A percentile compares a stretch with the other conserved stretches of the same genome.
phyloP scores from a whole-genome alignment of 306 rosid species.

The Spatholobus suberectus region DNA sequence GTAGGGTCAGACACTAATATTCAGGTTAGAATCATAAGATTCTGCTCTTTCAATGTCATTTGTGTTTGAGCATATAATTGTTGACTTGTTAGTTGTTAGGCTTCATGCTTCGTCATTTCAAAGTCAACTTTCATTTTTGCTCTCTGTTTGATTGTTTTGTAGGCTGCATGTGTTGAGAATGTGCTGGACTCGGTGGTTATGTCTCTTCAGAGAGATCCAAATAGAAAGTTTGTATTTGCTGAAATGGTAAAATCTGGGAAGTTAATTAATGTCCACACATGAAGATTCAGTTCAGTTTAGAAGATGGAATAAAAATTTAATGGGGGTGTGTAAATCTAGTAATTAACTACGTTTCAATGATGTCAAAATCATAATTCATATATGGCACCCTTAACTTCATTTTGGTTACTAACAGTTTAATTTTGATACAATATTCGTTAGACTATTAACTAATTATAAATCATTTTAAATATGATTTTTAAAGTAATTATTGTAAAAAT shows the following conservation, averaged over 20 bases:
- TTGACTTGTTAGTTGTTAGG: neutral
- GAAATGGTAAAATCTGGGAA: constrained; percentile 85
- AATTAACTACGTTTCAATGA: neutral
- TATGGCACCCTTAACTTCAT: neutral
- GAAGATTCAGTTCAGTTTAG: too few relatives aligned
- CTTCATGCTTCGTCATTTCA: neutral
- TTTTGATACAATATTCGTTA: neutral
- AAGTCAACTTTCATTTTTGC: neutral
- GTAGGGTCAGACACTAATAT: constrained; percentile 81
- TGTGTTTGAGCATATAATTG: neutral
- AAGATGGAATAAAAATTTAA: too few relatives aligned
- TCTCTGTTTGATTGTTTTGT: too few relatives aligned
- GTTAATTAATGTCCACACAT: too few relatives aligned
- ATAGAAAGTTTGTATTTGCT: constrained; percentile 80
- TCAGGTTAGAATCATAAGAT: constrained; percentile 55
- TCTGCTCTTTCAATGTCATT: neutral
- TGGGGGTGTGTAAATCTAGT: neutral
- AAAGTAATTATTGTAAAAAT: too few relatives aligned
- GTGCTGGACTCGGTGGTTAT: constrained; percentile 79
- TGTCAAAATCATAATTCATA: neutral
- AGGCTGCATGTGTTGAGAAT: constrained; percentile 88
- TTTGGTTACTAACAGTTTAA: too few relatives aligned
- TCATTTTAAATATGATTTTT: too few relatives aligned
- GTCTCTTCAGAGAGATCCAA: constrained; percentile 77
- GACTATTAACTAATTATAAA: too few relatives aligned